These are phyloP conservation scores for Diaporthe sp. DNA, from an alignment of 2,329 filamentous ascomycete genomes.

Conservation along the genomic window DNA sequence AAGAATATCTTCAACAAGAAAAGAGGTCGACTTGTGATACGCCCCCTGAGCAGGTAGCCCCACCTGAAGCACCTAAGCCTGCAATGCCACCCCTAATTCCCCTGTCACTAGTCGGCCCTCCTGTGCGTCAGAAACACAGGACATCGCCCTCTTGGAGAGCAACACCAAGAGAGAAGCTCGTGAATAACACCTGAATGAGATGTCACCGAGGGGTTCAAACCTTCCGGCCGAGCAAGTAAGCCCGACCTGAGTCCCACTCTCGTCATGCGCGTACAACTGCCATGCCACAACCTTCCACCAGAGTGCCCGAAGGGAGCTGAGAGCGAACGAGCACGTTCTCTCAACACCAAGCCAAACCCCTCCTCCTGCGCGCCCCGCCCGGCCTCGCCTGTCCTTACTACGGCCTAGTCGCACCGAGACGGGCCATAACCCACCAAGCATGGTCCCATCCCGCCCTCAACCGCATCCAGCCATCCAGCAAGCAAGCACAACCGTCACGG, in stretches of 20 bases:
- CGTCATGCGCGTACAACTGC: background rate
- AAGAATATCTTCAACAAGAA: background rate
- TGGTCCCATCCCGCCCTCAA: background rate
- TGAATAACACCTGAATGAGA: background rate
- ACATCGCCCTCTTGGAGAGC: background rate
- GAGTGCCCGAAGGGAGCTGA: background rate
- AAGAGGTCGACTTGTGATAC: background rate
- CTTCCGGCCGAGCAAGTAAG: constrained; percentile 6
- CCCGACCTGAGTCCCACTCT: background rate
- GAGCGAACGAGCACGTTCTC: background rate
- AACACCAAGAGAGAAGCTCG: constrained; percentile 6
- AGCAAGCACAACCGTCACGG: background rate
- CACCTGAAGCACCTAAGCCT: constrained; percentile 27
- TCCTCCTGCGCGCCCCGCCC: background rate
- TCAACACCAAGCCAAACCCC: background rate
- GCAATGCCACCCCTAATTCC: constrained; percentile 17
- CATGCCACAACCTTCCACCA: too few species aligned
- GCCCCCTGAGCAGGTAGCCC: constrained; percentile 20
- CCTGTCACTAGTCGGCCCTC: constrained; percentile 10
- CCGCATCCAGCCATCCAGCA: background rate
- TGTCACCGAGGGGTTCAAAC: background rate
- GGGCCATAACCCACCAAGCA: background rate
- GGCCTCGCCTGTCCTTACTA: background rate
- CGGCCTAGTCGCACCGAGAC: background rate
- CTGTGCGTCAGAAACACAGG: constrained; percentile 1